Base-by-base conservation (phyloP, 306 rosid species). In the Adenanthera pavonina region DNA sequence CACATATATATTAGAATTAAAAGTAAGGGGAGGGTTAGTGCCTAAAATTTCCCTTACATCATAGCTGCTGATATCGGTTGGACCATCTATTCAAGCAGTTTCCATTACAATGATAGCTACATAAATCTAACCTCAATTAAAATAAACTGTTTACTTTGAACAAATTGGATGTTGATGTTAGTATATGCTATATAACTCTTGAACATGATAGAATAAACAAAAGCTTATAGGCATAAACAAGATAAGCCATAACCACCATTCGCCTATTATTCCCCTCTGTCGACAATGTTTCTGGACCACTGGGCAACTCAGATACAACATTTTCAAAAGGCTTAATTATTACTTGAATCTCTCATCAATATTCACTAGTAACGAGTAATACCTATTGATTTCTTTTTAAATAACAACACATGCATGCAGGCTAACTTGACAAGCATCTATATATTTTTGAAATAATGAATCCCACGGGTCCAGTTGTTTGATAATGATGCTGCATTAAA, bases 281-380 rank as follows among this genome's bases (percentile, higher is more conserved):
- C 83, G 80, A 78, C 80, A 43, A 81, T 73, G 74, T 78, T 69
- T 41, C 81, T 44, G 83, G 72, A 83, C 78, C 85, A 73, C 71
- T 30, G 5, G 69, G 54, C 74, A 69, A 76, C 41, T 67, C 2
- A 64, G 14, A 52, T 15, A 20, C 16, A 74, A 54, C 46, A 86
- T 70, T 76, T 19, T 52, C 57, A 25, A 36, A 35, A 49, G 17
- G 36, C 38, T 44, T 67, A 15, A 25, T 25, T 25, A 59, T 59
- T 59, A 10, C 20, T 80, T 84, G 48, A 61, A 84, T 66, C 36
- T 54, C n/a, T 30, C 69, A 30, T 47, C 74, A 64, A 47, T 53
- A 61, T 14, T 65, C 76, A 72, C 47, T 54, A 36, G n/a, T 40
- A 48, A 69, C 72, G 20, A n/a, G 35, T 40, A 65, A 48, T 11